Base-by-base conservation (phyloP, 345 rosid species). In the Hypericum perforatum region DNA sequence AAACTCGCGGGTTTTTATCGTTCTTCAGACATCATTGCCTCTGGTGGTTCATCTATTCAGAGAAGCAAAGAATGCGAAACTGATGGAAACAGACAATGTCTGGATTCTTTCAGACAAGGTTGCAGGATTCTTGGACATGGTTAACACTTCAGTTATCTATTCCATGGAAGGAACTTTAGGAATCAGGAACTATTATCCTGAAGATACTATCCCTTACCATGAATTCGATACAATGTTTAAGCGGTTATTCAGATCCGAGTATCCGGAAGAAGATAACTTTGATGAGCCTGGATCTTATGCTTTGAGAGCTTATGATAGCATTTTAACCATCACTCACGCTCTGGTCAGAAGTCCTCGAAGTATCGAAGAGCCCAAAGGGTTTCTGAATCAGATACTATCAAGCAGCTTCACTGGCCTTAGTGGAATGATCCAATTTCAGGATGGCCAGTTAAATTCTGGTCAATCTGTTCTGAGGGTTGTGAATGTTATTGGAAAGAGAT, bases 21-120 rank as follows among this genome's bases (percentile, higher is more conserved):
- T 68, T 11, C 77, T 68, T 61, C n/a, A 43, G 37, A 57, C 73
- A 0, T 14, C 38, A 0, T 36, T 49, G 6, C 8, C 49, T 22
- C 1, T 68, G 49, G 62, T 70, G 1, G 41, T 1, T 2, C 41
- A 9, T 16, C 29, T 72, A 10, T 68, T 68, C 36, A n/a, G 54
- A 54, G 42, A 0, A 16, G 73, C 77, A 3, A 68, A 57, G 47
- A 44, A 54, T 11, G 36, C 61, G 64, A 52, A 39, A 8, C 68
- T 72, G 67, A 64, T 68, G 70, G 67, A 68, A 40, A 51, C 64
- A 8, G 77, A 51, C 15, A 64, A 52, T 43, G 70, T 64, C 4
- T 73, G 77, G 77, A 73, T 73, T 47, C 41, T 67, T 7, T 68
- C 73, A 29, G 46, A 54, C 41, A n/a, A 55, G 16, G 11, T 73